Percentiles rank a stretch among this genome's conserved stretches.
These are phyloP conservation scores for Citrus sp. DNA, from an alignment of 345 rosid species.

Conservation along the genomic window DNA sequence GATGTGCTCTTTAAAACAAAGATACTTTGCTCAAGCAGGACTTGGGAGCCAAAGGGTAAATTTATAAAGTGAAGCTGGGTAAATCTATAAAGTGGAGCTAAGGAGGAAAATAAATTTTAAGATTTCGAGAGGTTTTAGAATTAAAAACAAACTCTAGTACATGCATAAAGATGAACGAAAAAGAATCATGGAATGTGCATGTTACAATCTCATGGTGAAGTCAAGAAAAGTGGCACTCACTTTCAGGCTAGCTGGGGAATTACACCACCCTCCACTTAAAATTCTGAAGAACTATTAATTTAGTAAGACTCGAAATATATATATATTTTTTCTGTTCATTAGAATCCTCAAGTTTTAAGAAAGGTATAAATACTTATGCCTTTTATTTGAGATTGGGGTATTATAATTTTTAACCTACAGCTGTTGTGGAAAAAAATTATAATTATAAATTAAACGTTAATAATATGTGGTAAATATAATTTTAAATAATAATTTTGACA, in stretches of 20 bases:
- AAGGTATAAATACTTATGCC: background rate
- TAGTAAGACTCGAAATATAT: too few species aligned
- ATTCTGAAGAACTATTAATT: background rate
- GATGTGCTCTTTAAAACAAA: too few species aligned
- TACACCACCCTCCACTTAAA: background rate
- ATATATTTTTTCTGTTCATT: too few species aligned
- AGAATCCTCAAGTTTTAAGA: background rate
- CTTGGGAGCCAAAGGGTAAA: background rate
- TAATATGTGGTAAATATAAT: too few species aligned
- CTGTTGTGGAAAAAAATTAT: too few species aligned
- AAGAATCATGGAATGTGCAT: background rate
- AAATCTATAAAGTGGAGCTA: background rate
- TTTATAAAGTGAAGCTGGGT: background rate
- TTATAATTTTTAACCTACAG: fast-evolving
- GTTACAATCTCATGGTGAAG: background rate
- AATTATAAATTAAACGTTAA: too few species aligned
- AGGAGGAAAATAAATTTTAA: background rate
- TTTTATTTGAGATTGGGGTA: too few species aligned
- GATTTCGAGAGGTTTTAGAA: background rate
- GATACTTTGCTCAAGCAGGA: too few species aligned
- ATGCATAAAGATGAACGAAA: background rate
- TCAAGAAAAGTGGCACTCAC: background rate
- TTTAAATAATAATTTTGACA: too few species aligned
- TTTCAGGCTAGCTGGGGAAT: background rate
- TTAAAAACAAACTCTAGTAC: too few species aligned